phyloP scores from a whole-genome alignment of 2,329 filamentous ascomycete genomes.

The Cryphonectria japonica region DNA sequence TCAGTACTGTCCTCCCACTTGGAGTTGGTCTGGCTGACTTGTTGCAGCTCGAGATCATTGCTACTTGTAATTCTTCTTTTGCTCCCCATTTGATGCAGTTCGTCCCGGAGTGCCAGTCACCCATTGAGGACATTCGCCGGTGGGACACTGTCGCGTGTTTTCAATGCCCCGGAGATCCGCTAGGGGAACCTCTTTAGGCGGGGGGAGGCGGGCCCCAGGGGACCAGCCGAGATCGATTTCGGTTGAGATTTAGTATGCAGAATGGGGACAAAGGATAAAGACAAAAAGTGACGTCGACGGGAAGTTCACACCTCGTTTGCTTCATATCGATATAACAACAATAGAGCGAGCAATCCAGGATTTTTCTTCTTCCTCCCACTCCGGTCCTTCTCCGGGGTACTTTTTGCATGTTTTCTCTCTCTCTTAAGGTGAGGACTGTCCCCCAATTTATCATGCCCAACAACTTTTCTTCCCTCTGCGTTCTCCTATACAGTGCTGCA shows the following conservation, averaged over 20 bases:
- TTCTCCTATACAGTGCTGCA: too few relatives aligned
- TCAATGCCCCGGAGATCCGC: background rate
- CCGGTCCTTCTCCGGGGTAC: too few relatives aligned
- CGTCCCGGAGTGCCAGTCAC: background rate
- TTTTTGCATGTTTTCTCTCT: background rate
- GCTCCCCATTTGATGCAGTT: background rate
- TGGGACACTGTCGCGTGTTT: background rate
- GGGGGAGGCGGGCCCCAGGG: background rate
- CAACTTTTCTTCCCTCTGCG: background rate
- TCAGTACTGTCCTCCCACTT: background rate
- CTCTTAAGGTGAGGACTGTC: too few relatives aligned
- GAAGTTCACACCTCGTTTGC: slow-evolving; percentile 24
- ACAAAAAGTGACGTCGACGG: slow-evolving; percentile 9
- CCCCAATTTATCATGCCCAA: background rate
- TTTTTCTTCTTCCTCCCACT: background rate
- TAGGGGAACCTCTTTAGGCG: background rate
- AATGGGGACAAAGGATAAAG: background rate
- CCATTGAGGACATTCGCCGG: too few relatives aligned
- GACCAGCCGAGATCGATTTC: slow-evolving; percentile 11
- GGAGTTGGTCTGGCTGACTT: background rate
- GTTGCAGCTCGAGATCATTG: background rate
- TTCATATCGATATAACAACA: slow-evolving; percentile 23
- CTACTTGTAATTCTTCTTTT: background rate
- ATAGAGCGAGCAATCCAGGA: background rate
- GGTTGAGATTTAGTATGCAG: background rate